Evolutionary conservation across 2,329 filamentous ascomycete species (phyloP).

Genomic region (Cladosporium velox): DNA sequence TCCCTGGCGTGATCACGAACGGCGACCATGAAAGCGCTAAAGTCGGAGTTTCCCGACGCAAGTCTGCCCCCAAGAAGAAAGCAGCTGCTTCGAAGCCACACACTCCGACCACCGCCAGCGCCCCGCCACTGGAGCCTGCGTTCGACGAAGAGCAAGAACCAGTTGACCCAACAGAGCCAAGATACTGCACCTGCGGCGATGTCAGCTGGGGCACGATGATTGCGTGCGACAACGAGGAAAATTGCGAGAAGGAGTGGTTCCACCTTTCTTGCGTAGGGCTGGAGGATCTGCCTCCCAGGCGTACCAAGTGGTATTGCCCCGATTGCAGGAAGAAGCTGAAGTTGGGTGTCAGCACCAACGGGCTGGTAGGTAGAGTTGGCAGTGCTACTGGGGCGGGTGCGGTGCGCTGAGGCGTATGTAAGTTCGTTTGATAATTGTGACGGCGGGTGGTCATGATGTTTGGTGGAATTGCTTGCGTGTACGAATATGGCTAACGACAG

Average conservation of each 20-base stretch:
- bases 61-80: conserved; percentile 69
- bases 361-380: conserved; percentile 9
- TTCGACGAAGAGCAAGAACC: conserved; percentile 42
- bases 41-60: conserved; percentile 71
- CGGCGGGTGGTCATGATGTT: background rate
- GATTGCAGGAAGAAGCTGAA: conserved; percentile 63
- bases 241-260: conserved; percentile 84
- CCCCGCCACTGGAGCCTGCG: background rate
- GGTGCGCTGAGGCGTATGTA: background rate
- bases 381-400: conserved; percentile 14
- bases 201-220: conserved; percentile 85
- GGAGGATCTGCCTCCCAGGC: conserved; percentile 66
- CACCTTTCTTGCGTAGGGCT: conserved; percentile 77
- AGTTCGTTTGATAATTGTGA: background rate
- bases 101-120: conserved; percentile 13
- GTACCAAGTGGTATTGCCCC: conserved; percentile 83
- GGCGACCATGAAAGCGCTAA: conserved; percentile 60
- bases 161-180: conserved; percentile 73
- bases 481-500: background rate
- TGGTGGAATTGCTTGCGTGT: background rate
- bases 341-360: conserved; percentile 27
- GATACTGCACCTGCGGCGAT: conserved; percentile 76
- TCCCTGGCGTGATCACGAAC: conserved; percentile 67
- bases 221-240: conserved; percentile 74
- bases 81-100: conserved; percentile 31